Percentiles rank a stretch among this genome's conserved stretches.
These are phyloP conservation scores for Brasenia schreberi DNA, from an alignment of 164 flowering plant species.

Conservation along the genomic window DNA sequence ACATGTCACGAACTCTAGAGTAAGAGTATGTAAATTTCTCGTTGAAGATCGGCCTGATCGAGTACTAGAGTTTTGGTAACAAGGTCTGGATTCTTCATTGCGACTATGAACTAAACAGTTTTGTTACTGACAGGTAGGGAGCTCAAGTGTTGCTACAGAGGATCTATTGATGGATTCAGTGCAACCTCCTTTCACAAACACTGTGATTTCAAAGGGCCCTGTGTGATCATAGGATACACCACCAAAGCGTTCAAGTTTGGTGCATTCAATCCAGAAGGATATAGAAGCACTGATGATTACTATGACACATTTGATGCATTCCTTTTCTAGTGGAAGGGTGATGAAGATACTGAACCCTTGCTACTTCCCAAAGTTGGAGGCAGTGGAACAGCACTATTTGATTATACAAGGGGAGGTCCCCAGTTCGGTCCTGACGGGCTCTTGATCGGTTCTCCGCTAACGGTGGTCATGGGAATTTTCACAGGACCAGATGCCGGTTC, in stretches of 20 bases:
- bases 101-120: too few species aligned
- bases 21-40: not conserved
- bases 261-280: constrained; percentile 89
- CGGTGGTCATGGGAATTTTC: constrained; percentile 89
- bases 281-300: constrained; percentile 77
- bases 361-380: constrained; percentile 80
- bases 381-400: constrained; percentile 92
- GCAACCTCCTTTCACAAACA: constrained; percentile 56
- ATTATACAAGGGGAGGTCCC: constrained; percentile 89
- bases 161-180: constrained; percentile 67
- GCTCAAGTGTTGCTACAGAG: constrained; percentile 84
- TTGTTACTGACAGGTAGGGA: constrained; percentile 44
- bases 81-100: not conserved
- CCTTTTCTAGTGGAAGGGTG: constrained; percentile 59
- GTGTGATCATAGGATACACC: constrained; percentile 79
- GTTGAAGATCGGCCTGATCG: not conserved
- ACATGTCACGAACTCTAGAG: not conserved
- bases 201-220: constrained; percentile 88
- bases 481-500: constrained; percentile 87
- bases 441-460: constrained; percentile 82
- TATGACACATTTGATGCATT: constrained; percentile 87
- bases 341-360: constrained; percentile 24
- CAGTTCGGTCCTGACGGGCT: constrained; percentile 93
- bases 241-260: constrained; percentile 75
- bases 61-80: not conserved